Conservation (phyloP, 75 land plant species). For the Adiantum capillusveneris region DNA sequence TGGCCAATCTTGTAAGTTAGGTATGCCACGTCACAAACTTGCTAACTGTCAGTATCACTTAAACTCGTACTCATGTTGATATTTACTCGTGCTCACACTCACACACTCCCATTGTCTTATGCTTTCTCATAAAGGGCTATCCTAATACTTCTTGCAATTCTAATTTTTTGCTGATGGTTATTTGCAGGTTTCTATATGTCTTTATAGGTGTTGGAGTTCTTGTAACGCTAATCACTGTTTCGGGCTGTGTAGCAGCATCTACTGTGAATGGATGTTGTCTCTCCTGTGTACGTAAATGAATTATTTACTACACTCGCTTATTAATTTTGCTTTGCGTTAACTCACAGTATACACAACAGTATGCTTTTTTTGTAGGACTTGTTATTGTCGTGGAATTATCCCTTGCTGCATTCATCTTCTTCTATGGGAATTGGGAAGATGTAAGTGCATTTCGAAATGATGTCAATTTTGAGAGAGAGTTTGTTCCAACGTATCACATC, state of each 20-base stretch:
- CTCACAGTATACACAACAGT: conserved; percentile 36
- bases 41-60: no score
- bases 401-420: conserved; percentile 72
- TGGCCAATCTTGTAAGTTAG: no score
- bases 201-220: conserved; percentile 70
- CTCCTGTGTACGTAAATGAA: conserved; percentile 55
- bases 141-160: no score
- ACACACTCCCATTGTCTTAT: no score
- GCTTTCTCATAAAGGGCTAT: no score
- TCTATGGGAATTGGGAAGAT: conserved; percentile 73
- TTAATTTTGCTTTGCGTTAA: background rate
- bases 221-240: conserved; percentile 58
- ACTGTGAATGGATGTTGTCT: conserved; percentile 78
- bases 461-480: background rate
- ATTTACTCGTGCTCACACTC: no score
- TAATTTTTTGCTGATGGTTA: no score
- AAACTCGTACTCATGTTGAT: no score
- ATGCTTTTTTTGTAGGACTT: conserved; percentile 53
- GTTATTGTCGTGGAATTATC: conserved; percentile 61
- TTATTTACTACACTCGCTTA: background rate
- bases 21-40: no score
- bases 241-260: conserved; percentile 68
- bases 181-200: conserved; percentile 87
- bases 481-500: background rate
- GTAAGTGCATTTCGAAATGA: conserved; percentile 26